phyloP scores from a whole-genome alignment of 169 alveolate species.

The Plasmodium coatneyi region DNA sequence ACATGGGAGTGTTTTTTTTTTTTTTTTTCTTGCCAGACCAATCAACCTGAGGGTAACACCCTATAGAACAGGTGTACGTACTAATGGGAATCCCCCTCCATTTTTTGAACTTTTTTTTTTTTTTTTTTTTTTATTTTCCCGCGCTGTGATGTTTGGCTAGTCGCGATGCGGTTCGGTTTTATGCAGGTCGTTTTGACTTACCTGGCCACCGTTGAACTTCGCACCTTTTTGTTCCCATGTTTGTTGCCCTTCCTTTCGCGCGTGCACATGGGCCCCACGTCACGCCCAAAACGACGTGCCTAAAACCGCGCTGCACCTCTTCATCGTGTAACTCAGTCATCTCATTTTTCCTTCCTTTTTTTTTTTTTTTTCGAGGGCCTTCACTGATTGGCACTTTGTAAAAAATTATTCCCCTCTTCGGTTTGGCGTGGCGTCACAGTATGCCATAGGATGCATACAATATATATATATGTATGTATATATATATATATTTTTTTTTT shows the following conservation, averaged over 20 bases:
- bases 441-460: neutral
- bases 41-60: neutral
- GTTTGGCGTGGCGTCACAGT: neutral
- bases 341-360: neutral
- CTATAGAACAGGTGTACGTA: neutral
- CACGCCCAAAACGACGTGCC: neutral
- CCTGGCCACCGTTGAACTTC: neutral
- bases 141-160: neutral
- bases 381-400: neutral
- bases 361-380: neutral
- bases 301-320: neutral
- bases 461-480: no score
- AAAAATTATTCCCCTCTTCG: neutral
- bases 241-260: neutral
- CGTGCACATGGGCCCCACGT: neutral
- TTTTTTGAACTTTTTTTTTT: neutral
- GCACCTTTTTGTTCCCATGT: neutral
- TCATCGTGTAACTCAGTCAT: neutral
- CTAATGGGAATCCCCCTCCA: neutral
- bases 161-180: neutral
- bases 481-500: neutral
- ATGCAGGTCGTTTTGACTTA: neutral
- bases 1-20: neutral
- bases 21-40: neutral
- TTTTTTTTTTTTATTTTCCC: neutral